Evolutionary conservation across 1,284 basidiomycete genomes (phyloP), one percentile per base, ranked within the genome.

Genomic region (Pyrrhoderma noxium): DNA sequence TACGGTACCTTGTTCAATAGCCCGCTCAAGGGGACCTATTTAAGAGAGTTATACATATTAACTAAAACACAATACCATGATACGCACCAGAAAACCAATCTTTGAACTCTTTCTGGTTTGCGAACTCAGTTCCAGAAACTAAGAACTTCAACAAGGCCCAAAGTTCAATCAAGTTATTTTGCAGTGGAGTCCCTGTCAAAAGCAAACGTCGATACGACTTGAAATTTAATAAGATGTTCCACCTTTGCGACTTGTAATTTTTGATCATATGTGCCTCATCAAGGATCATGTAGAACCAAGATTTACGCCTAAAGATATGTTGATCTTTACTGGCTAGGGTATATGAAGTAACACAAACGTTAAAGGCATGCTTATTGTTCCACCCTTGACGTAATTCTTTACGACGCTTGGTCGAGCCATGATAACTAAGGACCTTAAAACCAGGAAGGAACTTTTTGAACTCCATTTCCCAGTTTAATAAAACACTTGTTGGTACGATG

Each of bases 211-310:
- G 81, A 61, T 90, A 88, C 3, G 93, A 91, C 47, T 91, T 85
- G 70, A 97, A 96, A 73, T 93, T 89, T n/a, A 97, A 75, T 25
- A 98, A 68, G 11, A 86, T 93, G 64, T 93, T 93, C 94, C 94
- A 97, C 44, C 94, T 80, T 67, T 97, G 93, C 0, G 89, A 92
- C 59, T 87, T 86, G 70, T 96, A 97, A 69, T 97, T 98, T 71
- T 97, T 97, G 81, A 98, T 96, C 81, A 97, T 95, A 64, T 98
- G 93, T 7, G 93, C 94, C 69, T 97, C 94, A 66, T 96, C 93
- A 9, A 97, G 79, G 57, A 97, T 85, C 82, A 97, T 89, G 64
- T 97, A 97, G 64, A 93, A 91, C 94, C 94, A 97, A 44, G 82
- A 76, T 68, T 95, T 96, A 49, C 94, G 85, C 60, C 93, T 92